These are phyloP conservation scores for Pestalotiopsis sp. DNA, from an alignment of 2,329 filamentous ascomycete species.

Conservation along the genomic window DNA sequence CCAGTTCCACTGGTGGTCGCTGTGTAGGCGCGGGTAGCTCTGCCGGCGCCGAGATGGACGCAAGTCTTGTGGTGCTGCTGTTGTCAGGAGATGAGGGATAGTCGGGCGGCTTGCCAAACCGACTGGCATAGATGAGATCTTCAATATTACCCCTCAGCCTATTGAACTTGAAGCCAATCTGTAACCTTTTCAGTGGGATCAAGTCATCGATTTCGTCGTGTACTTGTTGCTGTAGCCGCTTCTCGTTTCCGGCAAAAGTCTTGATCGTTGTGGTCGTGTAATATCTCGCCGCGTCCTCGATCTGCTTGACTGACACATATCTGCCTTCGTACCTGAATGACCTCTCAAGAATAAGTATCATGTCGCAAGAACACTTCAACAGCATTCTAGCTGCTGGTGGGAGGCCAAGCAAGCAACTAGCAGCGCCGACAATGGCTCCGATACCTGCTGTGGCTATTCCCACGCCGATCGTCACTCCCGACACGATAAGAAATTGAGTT, in stretches of 20 bases:
- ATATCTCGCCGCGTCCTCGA: constrained; percentile 6
- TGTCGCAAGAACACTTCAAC: constrained; percentile 24
- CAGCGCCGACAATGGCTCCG: constrained; percentile 19
- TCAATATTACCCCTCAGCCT: background rate
- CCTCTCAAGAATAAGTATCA: constrained; percentile 20
- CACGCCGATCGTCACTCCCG: constrained; percentile 21
- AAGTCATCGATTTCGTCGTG: constrained; percentile 8
- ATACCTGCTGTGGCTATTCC: constrained; percentile 23
- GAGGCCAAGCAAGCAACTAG: constrained; percentile 11
- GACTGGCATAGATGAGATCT: constrained; percentile 7
- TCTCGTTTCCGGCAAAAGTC: constrained; percentile 2
- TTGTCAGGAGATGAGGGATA: background rate
- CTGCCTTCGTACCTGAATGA: constrained; percentile 2
- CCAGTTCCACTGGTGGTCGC: background rate
- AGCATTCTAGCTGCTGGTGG: constrained; percentile 23
- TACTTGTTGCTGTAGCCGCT: constrained; percentile 4
- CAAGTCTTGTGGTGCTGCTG: background rate
- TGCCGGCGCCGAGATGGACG: background rate
- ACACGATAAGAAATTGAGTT: background rate
- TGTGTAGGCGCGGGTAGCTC: background rate
- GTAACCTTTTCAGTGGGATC: background rate
- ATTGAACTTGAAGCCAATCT: background rate
- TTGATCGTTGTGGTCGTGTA: constrained; percentile 6
- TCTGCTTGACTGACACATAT: constrained; percentile 6
- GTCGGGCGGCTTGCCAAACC: constrained; percentile 4